Conservation (phyloP, 306 rosid genomes). For the Inga oerstediana region DNA sequence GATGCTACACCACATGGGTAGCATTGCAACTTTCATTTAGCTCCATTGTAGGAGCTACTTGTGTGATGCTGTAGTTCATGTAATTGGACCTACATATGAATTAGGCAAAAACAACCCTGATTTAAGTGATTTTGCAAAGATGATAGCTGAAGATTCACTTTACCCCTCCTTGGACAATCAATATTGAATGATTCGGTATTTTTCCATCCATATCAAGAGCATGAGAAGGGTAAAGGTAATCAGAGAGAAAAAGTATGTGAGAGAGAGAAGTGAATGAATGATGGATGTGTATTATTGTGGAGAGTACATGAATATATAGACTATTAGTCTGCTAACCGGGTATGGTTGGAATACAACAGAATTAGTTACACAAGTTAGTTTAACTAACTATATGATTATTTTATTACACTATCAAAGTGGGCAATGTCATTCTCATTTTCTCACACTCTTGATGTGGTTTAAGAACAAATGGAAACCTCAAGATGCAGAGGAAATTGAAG, state of each 20-base stretch:
- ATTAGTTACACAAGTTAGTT: too few relatives aligned
- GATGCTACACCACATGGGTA: background rate
- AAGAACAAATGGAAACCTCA: conserved; percentile 2
- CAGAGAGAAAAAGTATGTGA: too few relatives aligned
- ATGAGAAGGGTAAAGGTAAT: background rate
- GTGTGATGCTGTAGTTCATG: background rate
- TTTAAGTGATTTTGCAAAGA: background rate
- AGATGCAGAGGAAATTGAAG: background rate
- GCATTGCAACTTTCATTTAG: background rate
- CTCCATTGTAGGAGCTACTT: background rate
- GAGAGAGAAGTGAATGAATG: too few relatives aligned
- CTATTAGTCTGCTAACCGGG: too few relatives aligned
- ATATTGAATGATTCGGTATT: background rate
- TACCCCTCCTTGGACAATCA: background rate
- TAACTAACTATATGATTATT: too few relatives aligned
- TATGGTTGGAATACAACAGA: too few relatives aligned
- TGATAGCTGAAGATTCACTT: background rate
- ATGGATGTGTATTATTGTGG: too few relatives aligned
- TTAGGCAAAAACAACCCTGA: background rate
- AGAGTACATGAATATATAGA: too few relatives aligned
- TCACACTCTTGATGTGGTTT: background rate
- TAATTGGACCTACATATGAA: background rate
- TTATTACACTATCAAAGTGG: background rate
- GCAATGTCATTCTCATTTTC: background rate
- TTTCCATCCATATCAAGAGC: background rate